phyloP scores from a whole-genome alignment of 768 basidiomycete genomes.

The Russula ochroleuca region DNA sequence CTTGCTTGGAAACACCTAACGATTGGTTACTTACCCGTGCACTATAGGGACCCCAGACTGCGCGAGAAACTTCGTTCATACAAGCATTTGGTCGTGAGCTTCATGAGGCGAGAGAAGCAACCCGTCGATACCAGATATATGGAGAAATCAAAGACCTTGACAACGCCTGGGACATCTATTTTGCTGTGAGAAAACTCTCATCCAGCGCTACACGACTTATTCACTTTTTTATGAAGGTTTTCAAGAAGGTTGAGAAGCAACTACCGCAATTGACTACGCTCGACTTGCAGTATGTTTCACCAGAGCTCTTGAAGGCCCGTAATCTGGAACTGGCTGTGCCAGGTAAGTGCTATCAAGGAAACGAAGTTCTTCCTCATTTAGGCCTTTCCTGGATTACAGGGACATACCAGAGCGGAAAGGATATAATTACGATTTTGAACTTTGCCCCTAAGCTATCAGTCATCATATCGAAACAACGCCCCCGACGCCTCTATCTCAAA shows the following conservation, averaged over 20 bases:
- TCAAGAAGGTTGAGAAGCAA: conserved; percentile 94
- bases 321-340: conserved; percentile 95
- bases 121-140: conserved; percentile 76
- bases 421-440: conserved; percentile 73
- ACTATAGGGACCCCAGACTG: conserved; percentile 82
- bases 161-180: conserved; percentile 99
- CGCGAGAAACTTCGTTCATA: conserved; percentile 90
- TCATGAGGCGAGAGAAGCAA: conserved; percentile 87
- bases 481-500: conserved; percentile 78
- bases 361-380: neutral
- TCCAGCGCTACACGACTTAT: neutral
- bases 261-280: conserved; percentile 82
- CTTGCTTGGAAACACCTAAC: neutral
- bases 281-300: conserved; percentile 96
- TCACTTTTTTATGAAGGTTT: conserved; percentile 53
- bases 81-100: conserved; percentile 93
- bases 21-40: conserved; percentile 5
- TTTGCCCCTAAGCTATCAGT: conserved; percentile 89
- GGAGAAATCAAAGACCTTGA: conserved; percentile 89
- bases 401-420: conserved; percentile 86
- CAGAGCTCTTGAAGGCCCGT: conserved; percentile 80
- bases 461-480: conserved; percentile 95
- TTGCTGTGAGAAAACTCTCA: conserved; percentile 54
- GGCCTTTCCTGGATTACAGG: conserved; percentile 42
- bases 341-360: conserved; percentile 45